These are phyloP conservation scores for Castanea sativa DNA, from an alignment of 306 rosid species.

Conservation along the genomic window DNA sequence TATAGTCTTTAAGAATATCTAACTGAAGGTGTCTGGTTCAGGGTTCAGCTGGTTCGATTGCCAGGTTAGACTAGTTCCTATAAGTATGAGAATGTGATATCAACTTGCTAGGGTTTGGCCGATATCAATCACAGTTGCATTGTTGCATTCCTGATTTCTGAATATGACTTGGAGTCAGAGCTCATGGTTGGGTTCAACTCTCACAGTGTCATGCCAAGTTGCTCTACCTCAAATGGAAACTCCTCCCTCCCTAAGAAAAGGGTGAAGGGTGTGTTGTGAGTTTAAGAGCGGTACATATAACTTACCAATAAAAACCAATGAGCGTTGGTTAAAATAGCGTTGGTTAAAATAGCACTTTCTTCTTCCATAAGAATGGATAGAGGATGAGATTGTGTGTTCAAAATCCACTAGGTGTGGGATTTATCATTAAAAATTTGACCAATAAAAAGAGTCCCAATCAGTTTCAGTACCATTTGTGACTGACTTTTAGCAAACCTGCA, in stretches of 20 bases:
- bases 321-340: too few species aligned
- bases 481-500: neutral
- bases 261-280: neutral
- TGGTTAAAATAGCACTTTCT: too few species aligned
- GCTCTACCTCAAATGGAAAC: neutral
- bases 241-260: neutral
- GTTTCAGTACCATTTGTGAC: neutral
- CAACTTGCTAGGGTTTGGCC: neutral
- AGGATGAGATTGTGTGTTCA: too few species aligned
- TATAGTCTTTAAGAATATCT: neutral
- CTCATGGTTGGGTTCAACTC: neutral
- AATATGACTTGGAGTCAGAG: neutral
- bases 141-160: too few species aligned
- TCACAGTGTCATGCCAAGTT: neutral
- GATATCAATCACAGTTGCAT: too few species aligned
- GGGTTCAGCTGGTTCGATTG: neutral
- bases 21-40: neutral
- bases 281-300: neutral
- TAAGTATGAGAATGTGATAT: neutral
- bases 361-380: too few species aligned
- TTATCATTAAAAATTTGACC: too few species aligned
- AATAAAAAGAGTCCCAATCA: neutral
- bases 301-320: neutral
- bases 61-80: neutral
- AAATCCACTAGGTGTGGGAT: too few species aligned